Evolutionary conservation across 345 rosid species (phyloP), one percentile per base, ranked within the genome.

Genomic region (Eucalyptus tenuipes): DNA sequence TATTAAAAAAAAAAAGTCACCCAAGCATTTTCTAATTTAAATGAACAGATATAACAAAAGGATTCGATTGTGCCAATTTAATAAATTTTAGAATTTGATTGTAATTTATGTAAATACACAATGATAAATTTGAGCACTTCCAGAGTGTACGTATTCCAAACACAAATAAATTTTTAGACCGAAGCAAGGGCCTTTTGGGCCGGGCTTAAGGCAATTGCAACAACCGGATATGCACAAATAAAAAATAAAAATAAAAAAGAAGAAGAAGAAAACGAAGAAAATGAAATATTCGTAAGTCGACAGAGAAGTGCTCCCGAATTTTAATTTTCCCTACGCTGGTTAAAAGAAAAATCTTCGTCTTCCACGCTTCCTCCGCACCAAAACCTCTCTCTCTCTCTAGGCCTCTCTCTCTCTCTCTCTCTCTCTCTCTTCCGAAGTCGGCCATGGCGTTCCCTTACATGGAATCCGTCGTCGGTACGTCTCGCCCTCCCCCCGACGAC

Each of bases 401-500:
- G 53, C n/a, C n/a, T n/a, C n/a, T n/a, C n/a, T n/a, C n/a, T n/a
- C n/a, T 55, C 27, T 52, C 45, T 33, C 55, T 37, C 80, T 52
- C 88, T 68, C 80, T 88, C 88, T 80, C 87, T 64, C 57, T 29
- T n/a, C 59, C 64, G 44, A 89, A 59, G 57, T 53, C 90, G 40
- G 87, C 92, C 92, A 97, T 97, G 99, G 96, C 90, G 93, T 94
- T 97, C 89, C 97, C 97, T 25, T 97, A 91, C 94, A 95, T 97
- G 99, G 99, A 96, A 94, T 93, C 97, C 49, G 99, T 96, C 80
- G 98, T 96, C 37, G 94, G 99, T 97, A 93, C 84, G 84, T 53
- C 92, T 88, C 87, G 14, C 71, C 49, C 61, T 25, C 68, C 85
- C 68, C 85, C 61, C 47, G 37, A 13, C 86, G n/a, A 31, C 57